Conservation (phyloP, 1,284 basidiomycete species). For the Ganoderma leucocontextum region DNA sequence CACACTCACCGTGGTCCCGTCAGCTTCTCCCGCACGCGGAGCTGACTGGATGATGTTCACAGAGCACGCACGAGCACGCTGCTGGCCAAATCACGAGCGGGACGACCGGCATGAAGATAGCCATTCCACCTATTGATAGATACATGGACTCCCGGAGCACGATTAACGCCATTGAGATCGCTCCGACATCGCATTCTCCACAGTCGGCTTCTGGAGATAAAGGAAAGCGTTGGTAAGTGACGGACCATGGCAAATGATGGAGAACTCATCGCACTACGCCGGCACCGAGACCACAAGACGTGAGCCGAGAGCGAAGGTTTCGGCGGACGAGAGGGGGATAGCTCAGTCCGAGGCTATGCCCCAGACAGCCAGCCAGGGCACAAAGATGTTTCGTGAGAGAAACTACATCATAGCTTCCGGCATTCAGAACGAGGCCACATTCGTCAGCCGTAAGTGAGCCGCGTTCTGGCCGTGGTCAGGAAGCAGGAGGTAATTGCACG, state of each 20-base stretch:
- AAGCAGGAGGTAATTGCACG: neutral
- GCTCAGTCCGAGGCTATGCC: slow-evolving; percentile 3
- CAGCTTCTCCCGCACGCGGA: slow-evolving; percentile 30
- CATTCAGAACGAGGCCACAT: slow-evolving; percentile 3
- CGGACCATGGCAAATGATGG: slow-evolving; percentile 10
- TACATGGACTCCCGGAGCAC: neutral
- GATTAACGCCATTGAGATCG: neutral
- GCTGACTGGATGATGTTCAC: neutral
- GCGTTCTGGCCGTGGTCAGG: slow-evolving; percentile 2
- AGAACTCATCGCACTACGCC: neutral
- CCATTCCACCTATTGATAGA: slow-evolving; percentile 5
- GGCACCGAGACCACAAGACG: neutral
- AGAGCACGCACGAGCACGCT: neutral
- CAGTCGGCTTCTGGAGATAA: slow-evolving; percentile 15
- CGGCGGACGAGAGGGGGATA: neutral
- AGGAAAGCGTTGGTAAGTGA: slow-evolving; percentile 18
- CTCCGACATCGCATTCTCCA: slow-evolving; percentile 5
- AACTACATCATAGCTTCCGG: neutral
- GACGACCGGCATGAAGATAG: neutral
- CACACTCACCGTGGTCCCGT: slow-evolving; percentile 15
- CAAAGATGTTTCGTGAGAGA: neutral
- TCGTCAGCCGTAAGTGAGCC: neutral
- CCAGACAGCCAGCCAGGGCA: neutral
- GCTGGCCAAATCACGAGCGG: neutral
- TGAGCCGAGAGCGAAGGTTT: slow-evolving; percentile 1